Conservation (phyloP, 2,329 filamentous ascomycete genomes). For the Fusarium algeriense region DNA sequence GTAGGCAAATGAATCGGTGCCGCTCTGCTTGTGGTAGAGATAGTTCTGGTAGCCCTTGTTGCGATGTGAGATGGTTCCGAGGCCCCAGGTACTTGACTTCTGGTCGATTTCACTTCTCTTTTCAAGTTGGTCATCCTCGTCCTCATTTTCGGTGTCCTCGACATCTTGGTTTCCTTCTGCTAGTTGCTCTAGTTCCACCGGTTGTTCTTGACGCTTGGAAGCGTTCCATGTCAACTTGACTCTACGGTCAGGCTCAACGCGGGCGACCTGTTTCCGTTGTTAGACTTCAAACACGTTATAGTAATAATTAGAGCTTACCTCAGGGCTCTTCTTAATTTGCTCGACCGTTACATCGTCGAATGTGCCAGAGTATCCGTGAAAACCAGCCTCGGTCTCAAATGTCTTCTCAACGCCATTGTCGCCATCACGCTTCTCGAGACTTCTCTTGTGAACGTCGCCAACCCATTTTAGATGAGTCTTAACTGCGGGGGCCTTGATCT, state of each 20-base stretch:
- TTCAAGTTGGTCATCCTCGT: constrained; percentile 14
- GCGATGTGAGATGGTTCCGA: constrained; percentile 51
- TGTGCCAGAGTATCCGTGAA: constrained; percentile 59
- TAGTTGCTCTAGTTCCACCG: not conserved
- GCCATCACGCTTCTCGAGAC: constrained; percentile 60
- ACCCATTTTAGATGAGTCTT: constrained; percentile 62
- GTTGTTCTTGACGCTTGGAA: constrained; percentile 2
- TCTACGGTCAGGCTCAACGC: constrained; percentile 48
- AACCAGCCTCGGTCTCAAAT: constrained; percentile 47
- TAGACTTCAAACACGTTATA: not conserved
- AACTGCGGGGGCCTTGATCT: constrained; percentile 58
- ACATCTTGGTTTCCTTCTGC: not conserved
- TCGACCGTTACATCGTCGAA: constrained; percentile 58
- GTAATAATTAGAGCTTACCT: constrained; percentile 50
- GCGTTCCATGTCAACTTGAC: constrained; percentile 42
- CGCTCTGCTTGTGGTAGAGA: constrained; percentile 62
- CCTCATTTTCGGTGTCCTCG: not conserved
- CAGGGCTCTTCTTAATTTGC: constrained; percentile 56
- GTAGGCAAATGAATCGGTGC: constrained; percentile 65
- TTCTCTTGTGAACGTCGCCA: constrained; percentile 65
- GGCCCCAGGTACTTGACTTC: constrained; percentile 48
- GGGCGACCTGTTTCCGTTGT: constrained; percentile 41
- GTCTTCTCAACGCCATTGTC: constrained; percentile 52
- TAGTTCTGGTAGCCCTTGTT: constrained; percentile 53
- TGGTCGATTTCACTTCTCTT: constrained; percentile 48